phyloP scores from a whole-genome alignment of 805 yeast genomes.

The Kuraishia hungarica region DNA sequence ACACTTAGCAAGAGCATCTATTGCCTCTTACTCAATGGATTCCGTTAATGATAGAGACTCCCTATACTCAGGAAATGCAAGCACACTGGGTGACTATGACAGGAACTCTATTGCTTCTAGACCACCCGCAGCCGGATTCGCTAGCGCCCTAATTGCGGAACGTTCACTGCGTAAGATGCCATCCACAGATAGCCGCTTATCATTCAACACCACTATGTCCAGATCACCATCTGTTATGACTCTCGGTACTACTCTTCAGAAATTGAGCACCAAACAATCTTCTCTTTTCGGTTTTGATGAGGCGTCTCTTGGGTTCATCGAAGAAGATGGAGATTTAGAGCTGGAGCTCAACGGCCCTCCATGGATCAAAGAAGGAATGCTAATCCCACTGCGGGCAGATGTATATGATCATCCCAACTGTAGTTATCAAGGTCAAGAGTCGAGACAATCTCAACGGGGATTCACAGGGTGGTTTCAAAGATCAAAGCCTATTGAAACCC shows the following conservation, averaged over 20 bases:
- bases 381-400: not conserved
- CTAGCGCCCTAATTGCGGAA: slow-evolving; percentile 17
- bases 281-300: not conserved
- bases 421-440: not conserved
- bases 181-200: slow-evolving; percentile 8
- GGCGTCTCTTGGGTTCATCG: slow-evolving; percentile 11
- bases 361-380: slow-evolving; percentile 62
- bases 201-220: slow-evolving; percentile 3
- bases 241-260: slow-evolving; percentile 7
- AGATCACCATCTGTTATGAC: slow-evolving; percentile 2
- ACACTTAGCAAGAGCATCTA: not conserved
- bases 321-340: slow-evolving; percentile 46
- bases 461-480: slow-evolving; percentile 1
- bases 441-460: not conserved
- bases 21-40: not conserved
- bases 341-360: slow-evolving; percentile 68
- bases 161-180: slow-evolving; percentile 12
- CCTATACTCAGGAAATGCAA: not conserved
- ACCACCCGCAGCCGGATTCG: slow-evolving; percentile 12
- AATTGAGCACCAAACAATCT: slow-evolving; percentile 1
- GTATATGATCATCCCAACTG: not conserved
- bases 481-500: not conserved
- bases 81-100: not conserved
- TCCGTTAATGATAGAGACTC: not conserved
- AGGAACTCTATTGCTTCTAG: not conserved